phyloP scores from a whole-genome alignment of 768 basidiomycete species.

The Clitopilus hobsonii region DNA sequence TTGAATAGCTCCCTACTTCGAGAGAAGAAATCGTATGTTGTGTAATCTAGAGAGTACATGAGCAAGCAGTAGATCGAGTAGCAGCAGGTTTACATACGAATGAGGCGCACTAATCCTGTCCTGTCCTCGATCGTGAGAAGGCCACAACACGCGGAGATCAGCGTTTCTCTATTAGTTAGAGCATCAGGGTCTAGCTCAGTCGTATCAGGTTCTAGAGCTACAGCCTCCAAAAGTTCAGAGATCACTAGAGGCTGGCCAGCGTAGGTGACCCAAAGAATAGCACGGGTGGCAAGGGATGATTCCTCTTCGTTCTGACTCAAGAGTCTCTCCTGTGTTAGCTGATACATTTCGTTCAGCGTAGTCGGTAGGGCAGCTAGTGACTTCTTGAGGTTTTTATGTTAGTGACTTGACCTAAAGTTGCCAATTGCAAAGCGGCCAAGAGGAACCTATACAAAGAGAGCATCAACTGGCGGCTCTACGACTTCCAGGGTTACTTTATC shows the following conservation, averaged over 20 bases:
- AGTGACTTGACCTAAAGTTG: background rate
- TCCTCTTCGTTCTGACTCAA: background rate
- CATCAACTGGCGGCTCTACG: too few relatives aligned
- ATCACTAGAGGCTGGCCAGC: background rate
- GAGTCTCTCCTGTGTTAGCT: background rate
- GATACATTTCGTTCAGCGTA: background rate
- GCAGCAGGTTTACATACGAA: background rate
- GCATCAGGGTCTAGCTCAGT: background rate
- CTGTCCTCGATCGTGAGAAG: background rate
- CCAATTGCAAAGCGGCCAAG: background rate
- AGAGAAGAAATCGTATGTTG: background rate
- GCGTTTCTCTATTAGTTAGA: background rate
- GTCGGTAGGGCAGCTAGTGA: background rate
- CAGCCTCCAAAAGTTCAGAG: background rate
- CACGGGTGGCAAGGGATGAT: background rate
- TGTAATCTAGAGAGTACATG: background rate
- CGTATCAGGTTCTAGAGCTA: background rate
- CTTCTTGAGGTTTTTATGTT: background rate
- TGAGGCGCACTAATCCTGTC: background rate
- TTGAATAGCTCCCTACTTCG: background rate
- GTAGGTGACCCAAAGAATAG: background rate
- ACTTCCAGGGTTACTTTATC: too few relatives aligned
- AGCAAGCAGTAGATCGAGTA: background rate
- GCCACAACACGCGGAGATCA: background rate
- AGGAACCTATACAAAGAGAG: too few relatives aligned